phyloP scores from a whole-genome alignment of 148 eudicot genomes.

The Gaultheria prostrata region DNA sequence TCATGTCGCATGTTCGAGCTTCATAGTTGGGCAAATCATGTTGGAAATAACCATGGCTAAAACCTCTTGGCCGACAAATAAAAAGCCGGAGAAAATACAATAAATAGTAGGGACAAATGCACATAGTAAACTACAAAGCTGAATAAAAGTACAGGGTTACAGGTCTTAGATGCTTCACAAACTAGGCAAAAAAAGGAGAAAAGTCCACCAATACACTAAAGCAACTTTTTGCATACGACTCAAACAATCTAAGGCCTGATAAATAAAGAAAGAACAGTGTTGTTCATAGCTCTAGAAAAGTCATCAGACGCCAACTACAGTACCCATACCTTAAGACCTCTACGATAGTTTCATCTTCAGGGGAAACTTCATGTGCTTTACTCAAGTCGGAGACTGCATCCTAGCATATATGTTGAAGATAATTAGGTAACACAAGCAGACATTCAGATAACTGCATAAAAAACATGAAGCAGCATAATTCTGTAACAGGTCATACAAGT shows the following conservation, averaged over 20 bases:
- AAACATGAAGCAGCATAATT: slow-evolving; percentile 16
- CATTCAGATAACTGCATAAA: slow-evolving; percentile 10
- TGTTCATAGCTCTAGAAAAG: background rate
- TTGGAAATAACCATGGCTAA: background rate
- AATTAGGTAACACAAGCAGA: background rate
- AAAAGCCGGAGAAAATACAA: background rate
- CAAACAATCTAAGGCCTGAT: background rate
- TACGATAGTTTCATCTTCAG: slow-evolving; percentile 86
- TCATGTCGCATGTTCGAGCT: background rate
- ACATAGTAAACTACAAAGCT: background rate
- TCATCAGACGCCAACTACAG: background rate
- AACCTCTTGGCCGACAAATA: background rate
- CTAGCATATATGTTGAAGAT: slow-evolving; percentile 28
- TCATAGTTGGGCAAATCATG: background rate
- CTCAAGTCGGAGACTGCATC: slow-evolving; percentile 77
- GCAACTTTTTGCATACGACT: background rate
- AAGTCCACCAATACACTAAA: background rate
- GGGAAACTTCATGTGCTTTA: slow-evolving; percentile 82
- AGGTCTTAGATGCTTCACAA: background rate
- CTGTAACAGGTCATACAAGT: slow-evolving; percentile 1
- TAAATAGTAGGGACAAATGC: background rate
- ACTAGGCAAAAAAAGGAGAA: background rate
- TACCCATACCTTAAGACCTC: slow-evolving; percentile 69
- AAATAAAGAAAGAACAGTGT: background rate
- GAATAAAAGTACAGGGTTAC: background rate